Base-by-base conservation (phyloP, 1,139 yeast species). In the Candida sp. region DNA sequence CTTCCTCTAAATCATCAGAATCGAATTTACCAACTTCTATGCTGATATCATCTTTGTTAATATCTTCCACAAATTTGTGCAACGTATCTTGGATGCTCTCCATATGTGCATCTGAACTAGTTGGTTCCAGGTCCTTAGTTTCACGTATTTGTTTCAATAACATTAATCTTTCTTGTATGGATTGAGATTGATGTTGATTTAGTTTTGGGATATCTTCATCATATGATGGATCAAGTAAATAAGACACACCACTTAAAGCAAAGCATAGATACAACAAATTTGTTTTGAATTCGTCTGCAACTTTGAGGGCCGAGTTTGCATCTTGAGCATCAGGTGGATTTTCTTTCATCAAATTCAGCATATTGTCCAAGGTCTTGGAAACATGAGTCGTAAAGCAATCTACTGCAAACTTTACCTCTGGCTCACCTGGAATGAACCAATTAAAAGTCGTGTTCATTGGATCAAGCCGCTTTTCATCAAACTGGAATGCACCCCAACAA, bases 401-500 rank as follows among this genome's bases (percentile, higher is more conserved):
- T 8, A 82, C 75, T 0, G 96, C 91, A 56, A 79, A 79, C 1
- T 67, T 68, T 1, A 89, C 69, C 44, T 85, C 91, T 3, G 58
- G 66, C 3, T 65, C 64, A 0, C 70, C 56, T 0, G 98, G 97
- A 1, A 75, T 61, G 56, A 83, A 89, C 99, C 99, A 93, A 1
- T 74, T 68, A 52, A 89, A 82, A 0, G 70, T 57, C 33, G 84
- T 61, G 42, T 79, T 74, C 9, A 76, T 75, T 9, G 58, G 50
- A 7, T 58, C 48, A 42, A 73, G 71, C 27, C 77, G 60, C 1
- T 63, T 55, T 23, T 73, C 71, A 37, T 64, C 66, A 51, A 82
- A 79, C 54, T 83, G 89, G 48, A 78, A 75, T 0, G 82, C 89
- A 39, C 93, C 95, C 95, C 95, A 86, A 50, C 83, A 76, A 19